Evolutionary conservation across 2,329 filamentous ascomycete genomes (phyloP), one percentile per base, ranked within the genome.

Genomic region (Exophiala sideris): DNA sequence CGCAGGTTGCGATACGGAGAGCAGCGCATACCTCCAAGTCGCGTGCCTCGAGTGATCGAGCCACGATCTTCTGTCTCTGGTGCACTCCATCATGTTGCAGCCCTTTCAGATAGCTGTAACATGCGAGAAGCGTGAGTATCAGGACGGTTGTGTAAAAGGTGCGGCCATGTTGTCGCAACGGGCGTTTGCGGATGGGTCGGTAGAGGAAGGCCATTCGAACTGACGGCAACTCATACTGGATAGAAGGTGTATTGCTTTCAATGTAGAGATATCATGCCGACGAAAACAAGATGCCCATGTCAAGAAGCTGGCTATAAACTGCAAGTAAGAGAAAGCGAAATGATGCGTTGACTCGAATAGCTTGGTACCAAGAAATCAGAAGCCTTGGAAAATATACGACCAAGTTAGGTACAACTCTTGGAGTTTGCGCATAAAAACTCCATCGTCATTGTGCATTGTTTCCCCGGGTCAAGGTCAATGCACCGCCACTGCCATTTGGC

Each of bases 121-220:
- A 59, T 21, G 57, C 49, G 35, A 62, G 48, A 33, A 60, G 45
- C 12, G 59, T 58, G 36, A 62, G 29, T 29, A 58, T 53, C n/a
- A 62, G 47, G 11, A 51, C 56, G 35, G 58, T 55, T 33, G 44
- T 45, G 35, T 62, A 62, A 45, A 62, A 62, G 35, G 56, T 49
- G 45, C 60, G 60, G 47, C 51, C 56, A 18, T 58, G 59, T 40
- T 50, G 42, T 14, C 42, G 54, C 35, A 54, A 35, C 21, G 50
- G 50, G 44, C 51, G 54, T 32, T 38, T 36, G 38, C 33, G 33
- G 16, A 14, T 24, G 21, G 44, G 38, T 45, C 20, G 47, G 40
- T 32, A 29, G n/a, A 35, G 24, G 45, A 46, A 24, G 35, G 56
- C 51, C 54, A 59, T 59, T 34, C 51, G 24, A 36, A 39, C 14